These are phyloP conservation scores for Puya raimondii DNA, from an alignment of 176 grass and related monocot species.

Conservation along the genomic window DNA sequence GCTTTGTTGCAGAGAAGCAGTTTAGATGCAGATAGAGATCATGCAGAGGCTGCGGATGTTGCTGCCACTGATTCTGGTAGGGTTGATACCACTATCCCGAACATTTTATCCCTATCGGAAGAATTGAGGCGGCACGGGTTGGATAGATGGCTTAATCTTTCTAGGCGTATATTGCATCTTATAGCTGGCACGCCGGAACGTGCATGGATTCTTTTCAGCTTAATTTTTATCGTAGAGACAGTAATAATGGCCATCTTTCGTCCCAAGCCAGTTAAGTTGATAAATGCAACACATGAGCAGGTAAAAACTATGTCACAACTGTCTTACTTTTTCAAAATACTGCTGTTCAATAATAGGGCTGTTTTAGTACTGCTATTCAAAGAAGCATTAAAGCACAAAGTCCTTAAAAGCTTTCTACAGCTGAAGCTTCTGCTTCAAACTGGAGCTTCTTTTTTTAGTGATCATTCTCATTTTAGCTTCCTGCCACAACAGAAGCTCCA, in stretches of 20 bases:
- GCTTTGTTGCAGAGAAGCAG: constrained; percentile 91
- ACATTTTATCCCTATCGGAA: constrained; percentile 91
- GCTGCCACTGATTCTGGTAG: constrained; percentile 79
- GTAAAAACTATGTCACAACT: constrained; percentile 14
- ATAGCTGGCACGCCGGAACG: constrained; percentile 78
- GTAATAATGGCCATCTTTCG: constrained; percentile 50
- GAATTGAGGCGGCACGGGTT: constrained; percentile 81
- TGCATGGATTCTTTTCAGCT: constrained; percentile 69
- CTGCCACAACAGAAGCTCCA: no score
- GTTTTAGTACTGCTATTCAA: no score
- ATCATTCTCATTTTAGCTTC: no score
- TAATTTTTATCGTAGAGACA: constrained; percentile 83
- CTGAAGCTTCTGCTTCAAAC: no score
- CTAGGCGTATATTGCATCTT: constrained; percentile 80
- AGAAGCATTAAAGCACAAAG: no score
- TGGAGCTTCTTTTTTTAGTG: no score
- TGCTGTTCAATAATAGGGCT: no score
- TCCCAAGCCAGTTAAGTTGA: constrained; percentile 77
- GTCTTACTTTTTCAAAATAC: no score
- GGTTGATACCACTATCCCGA: constrained; percentile 79
- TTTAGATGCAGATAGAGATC: constrained; percentile 92
- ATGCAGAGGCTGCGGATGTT: constrained; percentile 57
- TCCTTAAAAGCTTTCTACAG: no score
- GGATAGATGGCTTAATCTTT: constrained; percentile 84
- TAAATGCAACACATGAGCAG: constrained; percentile 97